These are phyloP conservation scores for Daldinia grandis DNA, from an alignment of 495 filamentous ascomycete genomes.

Conservation along the genomic window DNA sequence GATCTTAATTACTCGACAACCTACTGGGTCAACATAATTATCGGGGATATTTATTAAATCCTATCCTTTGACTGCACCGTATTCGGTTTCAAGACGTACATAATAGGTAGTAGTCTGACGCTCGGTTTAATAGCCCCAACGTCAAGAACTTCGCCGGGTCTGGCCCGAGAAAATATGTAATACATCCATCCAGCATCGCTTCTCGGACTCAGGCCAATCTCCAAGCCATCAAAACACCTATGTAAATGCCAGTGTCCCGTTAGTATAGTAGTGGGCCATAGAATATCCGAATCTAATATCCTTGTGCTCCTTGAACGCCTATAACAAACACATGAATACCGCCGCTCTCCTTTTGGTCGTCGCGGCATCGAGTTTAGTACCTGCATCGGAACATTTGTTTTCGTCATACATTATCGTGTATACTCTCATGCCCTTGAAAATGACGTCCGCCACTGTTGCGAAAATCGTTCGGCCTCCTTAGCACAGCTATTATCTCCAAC, in stretches of 20 bases:
- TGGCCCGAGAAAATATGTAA: slow-evolving; percentile 22
- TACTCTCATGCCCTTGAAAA: slow-evolving; percentile 45
- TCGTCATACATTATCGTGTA: slow-evolving; percentile 31
- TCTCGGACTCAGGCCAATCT: slow-evolving; percentile 23
- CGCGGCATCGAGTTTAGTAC: slow-evolving; percentile 23
- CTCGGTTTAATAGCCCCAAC: slow-evolving; percentile 6
- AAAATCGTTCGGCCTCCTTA: slow-evolving; percentile 63
- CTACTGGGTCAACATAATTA: neutral
- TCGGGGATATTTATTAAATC: slow-evolving; percentile 1
- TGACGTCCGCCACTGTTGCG: slow-evolving; percentile 56
- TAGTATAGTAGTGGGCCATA: slow-evolving; percentile 30
- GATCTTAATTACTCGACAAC: neutral
- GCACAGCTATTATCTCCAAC: slow-evolving; percentile 69
- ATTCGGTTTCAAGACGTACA: slow-evolving; percentile 21
- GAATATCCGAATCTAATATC: slow-evolving; percentile 38
- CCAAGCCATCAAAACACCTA: slow-evolving; percentile 45
- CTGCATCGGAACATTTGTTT: slow-evolving; percentile 20
- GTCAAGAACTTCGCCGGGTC: slow-evolving; percentile 6
- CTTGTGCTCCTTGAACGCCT: slow-evolving; percentile 35
- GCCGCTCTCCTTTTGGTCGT: slow-evolving; percentile 16
- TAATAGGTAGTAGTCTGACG: neutral
- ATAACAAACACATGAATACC: slow-evolving; percentile 20
- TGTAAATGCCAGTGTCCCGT: slow-evolving; percentile 45
- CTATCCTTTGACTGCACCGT: slow-evolving; percentile 6
- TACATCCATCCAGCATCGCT: slow-evolving; percentile 34